A percentile compares a stretch with the other conserved stretches of the same genome.
These are phyloP conservation scores for Halophytophthora polymorphica DNA, from an alignment of 352 stramenopile species.

Conservation along the genomic window DNA sequence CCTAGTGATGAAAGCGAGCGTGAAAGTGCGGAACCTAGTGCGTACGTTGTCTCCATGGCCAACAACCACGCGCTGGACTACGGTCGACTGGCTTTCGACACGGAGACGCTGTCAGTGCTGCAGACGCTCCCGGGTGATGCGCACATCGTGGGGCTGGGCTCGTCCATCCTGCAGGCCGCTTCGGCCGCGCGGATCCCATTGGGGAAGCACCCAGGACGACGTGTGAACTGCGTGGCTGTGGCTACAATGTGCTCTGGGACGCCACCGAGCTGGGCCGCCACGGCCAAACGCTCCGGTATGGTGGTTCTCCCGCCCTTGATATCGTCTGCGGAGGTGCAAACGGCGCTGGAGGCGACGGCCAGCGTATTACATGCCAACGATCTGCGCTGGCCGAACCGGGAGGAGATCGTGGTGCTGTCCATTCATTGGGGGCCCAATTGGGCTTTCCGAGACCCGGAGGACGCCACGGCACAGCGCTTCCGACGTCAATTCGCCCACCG, in stretches of 20 bases:
- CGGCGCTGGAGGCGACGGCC: slow-evolving; percentile 1
- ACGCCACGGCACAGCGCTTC: slow-evolving; percentile 19
- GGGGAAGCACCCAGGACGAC: background rate
- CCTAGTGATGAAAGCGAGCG: background rate
- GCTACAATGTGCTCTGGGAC: slow-evolving; percentile 25
- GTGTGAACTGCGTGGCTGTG: slow-evolving; percentile 28
- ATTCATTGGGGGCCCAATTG: slow-evolving; percentile 46
- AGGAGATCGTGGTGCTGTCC: slow-evolving; percentile 31
- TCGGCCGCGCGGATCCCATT: slow-evolving; percentile 14
- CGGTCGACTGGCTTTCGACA: slow-evolving; percentile 32
- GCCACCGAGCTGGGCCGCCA: slow-evolving; percentile 28
- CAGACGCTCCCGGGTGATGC: slow-evolving; percentile 14
- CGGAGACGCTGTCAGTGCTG: slow-evolving; percentile 28
- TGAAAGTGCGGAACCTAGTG: slow-evolving; percentile 6
- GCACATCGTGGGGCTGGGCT: slow-evolving; percentile 24
- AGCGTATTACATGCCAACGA: slow-evolving; percentile 13
- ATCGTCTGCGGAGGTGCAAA: slow-evolving; percentile 4
- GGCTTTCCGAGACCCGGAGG: slow-evolving; percentile 20
- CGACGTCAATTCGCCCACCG: slow-evolving; percentile 27
- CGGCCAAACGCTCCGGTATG: slow-evolving; percentile 23
- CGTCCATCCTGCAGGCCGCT: slow-evolving; percentile 15
- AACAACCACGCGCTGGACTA: slow-evolving; percentile 50
- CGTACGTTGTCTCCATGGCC: slow-evolving; percentile 39
- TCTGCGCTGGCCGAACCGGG: slow-evolving; percentile 5
- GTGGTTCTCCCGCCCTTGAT: slow-evolving; percentile 22